These are phyloP conservation scores for Epichloe aotearoae DNA, from an alignment of 2,329 filamentous ascomycete genomes.

Conservation along the genomic window DNA sequence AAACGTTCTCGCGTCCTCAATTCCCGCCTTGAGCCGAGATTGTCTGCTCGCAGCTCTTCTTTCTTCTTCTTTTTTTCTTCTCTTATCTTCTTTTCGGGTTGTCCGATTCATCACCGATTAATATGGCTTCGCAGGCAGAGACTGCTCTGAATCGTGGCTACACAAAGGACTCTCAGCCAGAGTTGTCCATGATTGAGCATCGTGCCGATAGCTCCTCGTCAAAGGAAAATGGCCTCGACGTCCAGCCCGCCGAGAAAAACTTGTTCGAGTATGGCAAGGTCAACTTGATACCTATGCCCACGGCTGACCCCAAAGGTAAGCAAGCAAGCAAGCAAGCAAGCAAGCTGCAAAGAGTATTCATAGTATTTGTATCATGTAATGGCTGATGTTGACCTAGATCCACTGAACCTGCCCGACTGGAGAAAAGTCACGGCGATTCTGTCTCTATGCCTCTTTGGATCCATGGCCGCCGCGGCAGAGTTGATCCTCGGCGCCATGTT, in stretches of 20 bases:
- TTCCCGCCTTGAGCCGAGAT: no score
- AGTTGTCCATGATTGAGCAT: not conserved
- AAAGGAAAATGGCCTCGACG: not conserved
- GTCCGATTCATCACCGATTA: not conserved
- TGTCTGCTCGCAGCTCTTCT: no score
- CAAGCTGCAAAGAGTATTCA: not conserved
- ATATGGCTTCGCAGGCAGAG: not conserved
- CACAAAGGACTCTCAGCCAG: not conserved
- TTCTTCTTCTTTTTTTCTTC: no score
- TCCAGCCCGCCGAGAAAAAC: not conserved
- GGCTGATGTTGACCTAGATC: not conserved
- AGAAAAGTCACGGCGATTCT: not conserved
- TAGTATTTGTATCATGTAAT: not conserved
- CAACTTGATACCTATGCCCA: slow-evolving; percentile 3
- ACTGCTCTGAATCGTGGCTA: no score
- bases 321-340: not conserved
- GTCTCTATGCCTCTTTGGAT: slow-evolving; percentile 1
- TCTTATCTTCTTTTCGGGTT: accelerated
- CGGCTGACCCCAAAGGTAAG: slow-evolving; percentile 1
- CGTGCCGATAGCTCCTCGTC: not conserved
- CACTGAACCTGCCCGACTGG: slow-evolving; percentile 1
- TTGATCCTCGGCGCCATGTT: slow-evolving; percentile 2
- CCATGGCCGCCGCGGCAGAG: slow-evolving; percentile 1
- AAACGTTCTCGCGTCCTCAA: no score
- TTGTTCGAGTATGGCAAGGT: slow-evolving; percentile 1